Percentiles rank a stretch among this genome's conserved stretches.
Conservation (phyloP, 345 rosid species). For the Citrus unshiu region DNA sequence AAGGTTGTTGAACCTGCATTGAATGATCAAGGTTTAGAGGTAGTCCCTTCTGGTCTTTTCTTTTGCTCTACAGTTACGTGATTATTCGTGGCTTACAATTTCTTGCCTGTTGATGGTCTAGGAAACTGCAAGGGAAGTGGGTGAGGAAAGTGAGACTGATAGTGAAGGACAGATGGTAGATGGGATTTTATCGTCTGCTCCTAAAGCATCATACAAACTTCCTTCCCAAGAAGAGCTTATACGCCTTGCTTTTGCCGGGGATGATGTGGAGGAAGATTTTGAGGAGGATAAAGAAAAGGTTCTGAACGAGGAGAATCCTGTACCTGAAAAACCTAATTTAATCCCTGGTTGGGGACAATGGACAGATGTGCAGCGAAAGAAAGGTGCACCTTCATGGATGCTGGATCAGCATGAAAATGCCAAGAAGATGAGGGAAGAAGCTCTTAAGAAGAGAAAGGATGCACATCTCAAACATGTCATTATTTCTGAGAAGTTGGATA, state of each 20-base stretch:
- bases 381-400: conserved; percentile 86
- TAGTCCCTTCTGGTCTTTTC: conserved; percentile 13
- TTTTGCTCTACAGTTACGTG: conserved; percentile 1
- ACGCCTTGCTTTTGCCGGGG: conserved; percentile 87
- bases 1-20: conserved; percentile 21
- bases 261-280: conserved; percentile 81
- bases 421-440: conserved; percentile 59
- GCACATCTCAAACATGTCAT: conserved; percentile 72
- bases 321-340: conserved; percentile 74
- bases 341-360: conserved; percentile 97
- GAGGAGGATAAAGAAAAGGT: conserved; percentile 63
- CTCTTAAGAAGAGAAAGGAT: conserved; percentile 80
- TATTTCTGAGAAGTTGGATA: conserved; percentile 82
- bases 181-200: conserved; percentile 57
- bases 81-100: not conserved
- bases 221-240: conserved; percentile 93
- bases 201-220: conserved; percentile 50
- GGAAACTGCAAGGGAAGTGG: conserved; percentile 34
- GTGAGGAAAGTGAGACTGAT: conserved; percentile 63
- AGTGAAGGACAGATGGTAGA: conserved; percentile 74
- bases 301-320: conserved; percentile 70
- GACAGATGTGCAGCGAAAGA: conserved; percentile 69
- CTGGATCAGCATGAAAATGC: conserved; percentile 66
- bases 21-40: conserved; percentile 42
- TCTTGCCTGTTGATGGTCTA: conserved; percentile 9